phyloP scores from a whole-genome alignment of 2,329 filamentous ascomycete species.

The Xylariales sp. region DNA sequence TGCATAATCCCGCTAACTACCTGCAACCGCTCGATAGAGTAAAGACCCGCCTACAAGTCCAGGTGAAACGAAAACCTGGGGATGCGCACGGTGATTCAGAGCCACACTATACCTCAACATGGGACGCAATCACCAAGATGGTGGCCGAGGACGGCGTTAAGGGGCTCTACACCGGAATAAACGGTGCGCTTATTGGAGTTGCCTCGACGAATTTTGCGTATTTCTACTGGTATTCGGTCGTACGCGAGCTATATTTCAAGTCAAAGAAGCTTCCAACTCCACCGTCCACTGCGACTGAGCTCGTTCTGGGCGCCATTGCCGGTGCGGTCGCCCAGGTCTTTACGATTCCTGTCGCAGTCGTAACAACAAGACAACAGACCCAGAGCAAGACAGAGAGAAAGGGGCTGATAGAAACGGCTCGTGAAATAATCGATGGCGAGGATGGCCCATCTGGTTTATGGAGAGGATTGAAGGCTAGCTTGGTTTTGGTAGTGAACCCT shows the following conservation, averaged over 20 bases:
- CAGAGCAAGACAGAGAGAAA: conserved; percentile 86
- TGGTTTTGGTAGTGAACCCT: conserved; percentile 95
- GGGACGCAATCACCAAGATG: conserved; percentile 91
- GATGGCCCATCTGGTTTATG: conserved; percentile 91
- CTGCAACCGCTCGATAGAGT: conserved; percentile 67
- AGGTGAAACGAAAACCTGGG: conserved; percentile 75
- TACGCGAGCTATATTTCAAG: conserved; percentile 82
- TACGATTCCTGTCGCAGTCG: conserved; percentile 94
- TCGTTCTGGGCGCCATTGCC: conserved; percentile 85
- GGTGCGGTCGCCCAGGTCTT: conserved; percentile 94
- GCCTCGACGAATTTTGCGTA: conserved; percentile 99
- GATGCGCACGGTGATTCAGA: conserved; percentile 60
- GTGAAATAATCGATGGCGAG: conserved; percentile 88
- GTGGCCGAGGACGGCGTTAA: conserved; percentile 79
- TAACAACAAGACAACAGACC: conserved; percentile 96
- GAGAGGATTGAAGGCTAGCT: conserved; percentile 94
- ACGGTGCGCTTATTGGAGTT: conserved; percentile 87
- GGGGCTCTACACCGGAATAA: conserved; percentile 90
- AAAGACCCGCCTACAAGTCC: conserved; percentile 95
- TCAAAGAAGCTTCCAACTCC: conserved; percentile 62
- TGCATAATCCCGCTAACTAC: conserved; percentile 31
- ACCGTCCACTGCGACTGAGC: conserved; percentile 83
- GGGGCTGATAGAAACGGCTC: conserved; percentile 85
- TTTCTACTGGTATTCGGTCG: conserved; percentile 98
- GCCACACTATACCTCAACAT: conserved; percentile 84